These are phyloP conservation scores for Pestalotiopsis sp. DNA, from an alignment of 2,329 filamentous ascomycete species.

Conservation along the genomic window DNA sequence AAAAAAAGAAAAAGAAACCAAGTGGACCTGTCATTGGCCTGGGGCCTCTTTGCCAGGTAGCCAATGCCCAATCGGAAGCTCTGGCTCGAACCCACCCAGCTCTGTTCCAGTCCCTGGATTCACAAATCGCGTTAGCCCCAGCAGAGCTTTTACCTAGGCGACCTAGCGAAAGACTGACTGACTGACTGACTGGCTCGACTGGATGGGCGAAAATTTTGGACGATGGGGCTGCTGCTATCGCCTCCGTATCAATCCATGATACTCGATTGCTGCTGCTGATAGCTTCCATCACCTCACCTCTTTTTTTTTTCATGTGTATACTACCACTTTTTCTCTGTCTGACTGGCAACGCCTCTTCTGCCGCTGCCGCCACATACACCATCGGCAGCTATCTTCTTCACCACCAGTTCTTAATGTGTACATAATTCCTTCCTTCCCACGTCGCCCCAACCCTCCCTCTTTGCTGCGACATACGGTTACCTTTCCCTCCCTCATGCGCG, in stretches of 20 bases:
- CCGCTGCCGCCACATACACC: background rate
- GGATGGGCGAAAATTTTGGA: constrained; percentile 24
- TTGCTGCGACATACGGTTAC: constrained; percentile 20
- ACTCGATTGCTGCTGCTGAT: constrained; percentile 5
- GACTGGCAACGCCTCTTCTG: background rate
- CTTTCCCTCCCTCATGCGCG: constrained; percentile 12
- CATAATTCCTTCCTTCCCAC: constrained; percentile 19
- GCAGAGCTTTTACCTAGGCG: constrained; percentile 10
- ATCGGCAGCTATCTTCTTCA: background rate
- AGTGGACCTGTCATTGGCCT: too few species aligned
- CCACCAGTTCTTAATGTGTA: constrained; percentile 24
- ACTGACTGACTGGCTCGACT: too few species aligned
- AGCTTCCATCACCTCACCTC: background rate
- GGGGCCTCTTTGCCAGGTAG: too few species aligned
- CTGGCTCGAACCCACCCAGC: background rate
- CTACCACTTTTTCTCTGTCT: constrained; percentile 5
- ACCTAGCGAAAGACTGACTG: background rate
- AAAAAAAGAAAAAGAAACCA: background rate
- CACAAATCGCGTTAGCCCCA: constrained; percentile 17
- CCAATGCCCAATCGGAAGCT: constrained; percentile 2
- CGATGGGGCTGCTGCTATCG: constrained; percentile 20
- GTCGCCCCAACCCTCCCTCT: constrained; percentile 16
- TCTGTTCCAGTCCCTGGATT: background rate
- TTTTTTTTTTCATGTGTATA: background rate
- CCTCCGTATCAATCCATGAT: constrained; percentile 15